Conservation (phyloP, 1,284 basidiomycete species). For the Puccinia sorghi region DNA sequence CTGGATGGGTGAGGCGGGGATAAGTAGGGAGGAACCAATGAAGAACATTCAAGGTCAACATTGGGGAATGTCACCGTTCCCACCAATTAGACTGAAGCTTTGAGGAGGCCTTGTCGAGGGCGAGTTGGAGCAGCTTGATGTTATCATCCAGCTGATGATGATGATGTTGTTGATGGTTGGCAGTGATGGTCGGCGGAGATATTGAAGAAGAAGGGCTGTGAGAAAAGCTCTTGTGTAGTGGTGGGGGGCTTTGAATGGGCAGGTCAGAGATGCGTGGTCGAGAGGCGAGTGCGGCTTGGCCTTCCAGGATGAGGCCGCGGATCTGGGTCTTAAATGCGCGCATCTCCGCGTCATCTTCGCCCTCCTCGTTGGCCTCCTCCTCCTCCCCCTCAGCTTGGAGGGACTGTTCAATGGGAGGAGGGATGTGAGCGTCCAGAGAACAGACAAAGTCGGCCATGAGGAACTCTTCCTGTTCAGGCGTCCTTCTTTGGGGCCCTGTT, state of each 20-base stretch:
- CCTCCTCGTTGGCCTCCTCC: not conserved
- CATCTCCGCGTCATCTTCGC: conserved; percentile 23
- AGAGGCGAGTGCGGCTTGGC: conserved; percentile 35
- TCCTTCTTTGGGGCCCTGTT: not conserved
- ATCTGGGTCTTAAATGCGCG: conserved; percentile 32
- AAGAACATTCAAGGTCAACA: too few relatives aligned
- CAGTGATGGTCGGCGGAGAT: not conserved
- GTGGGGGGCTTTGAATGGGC: not conserved
- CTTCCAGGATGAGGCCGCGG: conserved; percentile 21
- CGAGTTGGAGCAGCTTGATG: not conserved
- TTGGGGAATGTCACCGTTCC: not conserved
- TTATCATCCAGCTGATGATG: not conserved
- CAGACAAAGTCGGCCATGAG: conserved; percentile 41
- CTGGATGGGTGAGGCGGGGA: too few relatives aligned
- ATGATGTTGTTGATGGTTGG: not conserved
- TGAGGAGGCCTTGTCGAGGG: conserved; percentile 1
- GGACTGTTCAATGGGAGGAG: not conserved
- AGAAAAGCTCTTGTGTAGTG: not conserved
- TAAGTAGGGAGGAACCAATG: too few relatives aligned
- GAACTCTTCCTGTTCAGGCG: not conserved
- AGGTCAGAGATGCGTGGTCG: not conserved
- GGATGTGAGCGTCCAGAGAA: conserved; percentile 19
- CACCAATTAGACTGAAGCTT: not conserved
- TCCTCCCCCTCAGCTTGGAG: not conserved
- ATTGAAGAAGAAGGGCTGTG: not conserved